Evolutionary conservation across 495 filamentous ascomycete species (phyloP), one percentile per base, ranked within the genome.

Genomic region (Penicillium cosmopolitanum): DNA sequence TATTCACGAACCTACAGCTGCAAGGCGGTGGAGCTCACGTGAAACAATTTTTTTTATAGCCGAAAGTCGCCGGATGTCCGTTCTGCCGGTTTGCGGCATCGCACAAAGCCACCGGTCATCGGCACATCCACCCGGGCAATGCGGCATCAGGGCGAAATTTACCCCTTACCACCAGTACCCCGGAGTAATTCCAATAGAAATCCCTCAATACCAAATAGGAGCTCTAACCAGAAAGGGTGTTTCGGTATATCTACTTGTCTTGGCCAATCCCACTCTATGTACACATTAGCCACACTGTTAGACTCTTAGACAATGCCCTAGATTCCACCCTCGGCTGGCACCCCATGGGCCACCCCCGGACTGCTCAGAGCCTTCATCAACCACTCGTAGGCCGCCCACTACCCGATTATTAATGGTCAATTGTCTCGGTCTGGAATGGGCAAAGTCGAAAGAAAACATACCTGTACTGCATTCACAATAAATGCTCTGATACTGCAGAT

Each of bases 351-450:
- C 34, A 46, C 42, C 44, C 42, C 53, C 60, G 57, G 40, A 56
- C 51, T 57, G 36, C 66, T 71, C 33, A 80, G 63, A 47, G 65
- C 70, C 53, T 69, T 75, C 86, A 95, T 91, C 64, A 90, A 79
- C 87, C 87, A 90, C 76, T 95, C 91, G 74, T 95, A 96, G 31
- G 91, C 84, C 4, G 86, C 87, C 91, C 91, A 97, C 80, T 97
- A 19, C 4, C 42, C 33, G 18, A 16, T 40, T 48, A 35, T 44
- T 51, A 48, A 25, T 16, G n/a, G 5, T 44, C 6, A 51, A 34
- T 15, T 42, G 48, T 25, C 51, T 59, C 23, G 70, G 56, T 51
- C 6, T 42, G 36, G 38, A 11, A 21, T 28, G 21, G 13, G n/a
- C 31, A 19, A 1, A 2, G 12, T 35, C 19, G 0, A 19, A 9